These are phyloP conservation scores for Penicillium sp. DNA, from an alignment of 2,329 filamentous ascomycete species.

Conservation along the genomic window DNA sequence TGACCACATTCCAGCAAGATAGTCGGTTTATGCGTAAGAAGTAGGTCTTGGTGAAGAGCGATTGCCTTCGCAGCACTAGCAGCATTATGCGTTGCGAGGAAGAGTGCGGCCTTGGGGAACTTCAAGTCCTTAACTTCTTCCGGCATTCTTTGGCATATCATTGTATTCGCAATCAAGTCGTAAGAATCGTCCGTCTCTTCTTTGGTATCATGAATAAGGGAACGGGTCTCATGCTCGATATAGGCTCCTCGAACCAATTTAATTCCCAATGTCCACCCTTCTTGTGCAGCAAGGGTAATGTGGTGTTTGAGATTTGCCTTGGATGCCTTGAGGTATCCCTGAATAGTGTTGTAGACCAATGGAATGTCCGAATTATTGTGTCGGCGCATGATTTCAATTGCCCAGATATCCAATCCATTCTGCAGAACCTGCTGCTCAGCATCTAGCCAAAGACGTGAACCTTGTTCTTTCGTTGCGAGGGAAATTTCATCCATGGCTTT, in stretches of 20 bases:
- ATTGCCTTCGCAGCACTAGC: constrained; percentile 48
- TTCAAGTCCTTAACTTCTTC: constrained; percentile 22
- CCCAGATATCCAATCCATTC: constrained; percentile 46
- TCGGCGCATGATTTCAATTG: constrained; percentile 47
- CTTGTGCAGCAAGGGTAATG: constrained; percentile 36
- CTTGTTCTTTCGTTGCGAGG: constrained; percentile 31
- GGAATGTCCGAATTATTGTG: constrained; percentile 37
- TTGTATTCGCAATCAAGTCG: constrained; percentile 49
- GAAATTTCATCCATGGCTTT: constrained; percentile 43
- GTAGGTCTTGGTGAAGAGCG: constrained; percentile 33
- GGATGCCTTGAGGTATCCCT: constrained; percentile 48
- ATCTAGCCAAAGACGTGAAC: constrained; percentile 47
- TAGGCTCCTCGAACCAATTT: constrained; percentile 51
- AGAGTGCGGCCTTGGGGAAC: constrained; percentile 41
- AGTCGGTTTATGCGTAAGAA: constrained; percentile 38
- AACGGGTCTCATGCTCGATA: constrained; percentile 40
- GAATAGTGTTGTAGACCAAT: constrained; percentile 46
- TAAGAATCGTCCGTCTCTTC: constrained; percentile 46
- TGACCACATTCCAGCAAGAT: constrained; percentile 63
- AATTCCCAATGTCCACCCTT: constrained; percentile 44
- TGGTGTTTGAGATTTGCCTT: constrained; percentile 41
- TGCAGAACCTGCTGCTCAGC: constrained; percentile 50
- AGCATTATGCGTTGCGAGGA: constrained; percentile 56
- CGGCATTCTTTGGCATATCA: constrained; percentile 46
- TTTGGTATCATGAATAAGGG: constrained; percentile 40